Percentiles rank a stretch among this genome's conserved stretches.
Conservation (phyloP, 2,329 filamentous ascomycete species). For the Calonectria pauciramosa region DNA sequence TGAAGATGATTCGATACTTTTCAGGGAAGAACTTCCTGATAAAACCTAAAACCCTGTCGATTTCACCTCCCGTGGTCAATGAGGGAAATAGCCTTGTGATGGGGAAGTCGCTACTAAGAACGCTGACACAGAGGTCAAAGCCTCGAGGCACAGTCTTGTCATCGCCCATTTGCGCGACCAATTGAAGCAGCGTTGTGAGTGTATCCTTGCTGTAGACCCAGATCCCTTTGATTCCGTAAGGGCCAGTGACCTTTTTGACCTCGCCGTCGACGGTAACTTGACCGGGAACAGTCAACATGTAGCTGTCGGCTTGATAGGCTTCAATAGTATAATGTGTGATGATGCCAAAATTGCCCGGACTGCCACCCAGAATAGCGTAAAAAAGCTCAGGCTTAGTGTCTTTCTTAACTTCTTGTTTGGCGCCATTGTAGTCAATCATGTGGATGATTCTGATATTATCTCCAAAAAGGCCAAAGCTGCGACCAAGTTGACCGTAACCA, state of each 20-base stretch:
- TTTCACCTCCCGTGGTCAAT: slow-evolving; percentile 52
- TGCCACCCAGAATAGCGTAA: slow-evolving; percentile 70
- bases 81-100: slow-evolving; percentile 54
- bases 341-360: slow-evolving; percentile 70
- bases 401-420: slow-evolving; percentile 60
- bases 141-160: slow-evolving; percentile 58
- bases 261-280: no score
- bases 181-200: slow-evolving; percentile 54
- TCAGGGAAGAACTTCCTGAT: no score
- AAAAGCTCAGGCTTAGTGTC: slow-evolving; percentile 68
- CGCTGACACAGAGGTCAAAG: slow-evolving; percentile 62
- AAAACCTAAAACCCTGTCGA: slow-evolving; percentile 41
- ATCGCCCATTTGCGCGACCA: slow-evolving; percentile 60
- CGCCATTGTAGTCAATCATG: slow-evolving; percentile 62
- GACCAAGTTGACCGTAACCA: slow-evolving; percentile 61
- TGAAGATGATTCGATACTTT: slow-evolving; percentile 37
- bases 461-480: slow-evolving; percentile 66
- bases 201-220: slow-evolving; percentile 56
- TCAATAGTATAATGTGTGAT: slow-evolving; percentile 66
- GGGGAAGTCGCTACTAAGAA: slow-evolving; percentile 58
- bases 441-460: slow-evolving; percentile 65
- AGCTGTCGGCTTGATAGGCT: slow-evolving; percentile 55
- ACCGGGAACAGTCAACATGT: slow-evolving; percentile 45
- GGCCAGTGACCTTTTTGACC: slow-evolving; percentile 5
- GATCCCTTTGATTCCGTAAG: slow-evolving; percentile 41